phyloP scores from a whole-genome alignment of 768 basidiomycete genomes.

The Pilatotrama ljubarskyi region DNA sequence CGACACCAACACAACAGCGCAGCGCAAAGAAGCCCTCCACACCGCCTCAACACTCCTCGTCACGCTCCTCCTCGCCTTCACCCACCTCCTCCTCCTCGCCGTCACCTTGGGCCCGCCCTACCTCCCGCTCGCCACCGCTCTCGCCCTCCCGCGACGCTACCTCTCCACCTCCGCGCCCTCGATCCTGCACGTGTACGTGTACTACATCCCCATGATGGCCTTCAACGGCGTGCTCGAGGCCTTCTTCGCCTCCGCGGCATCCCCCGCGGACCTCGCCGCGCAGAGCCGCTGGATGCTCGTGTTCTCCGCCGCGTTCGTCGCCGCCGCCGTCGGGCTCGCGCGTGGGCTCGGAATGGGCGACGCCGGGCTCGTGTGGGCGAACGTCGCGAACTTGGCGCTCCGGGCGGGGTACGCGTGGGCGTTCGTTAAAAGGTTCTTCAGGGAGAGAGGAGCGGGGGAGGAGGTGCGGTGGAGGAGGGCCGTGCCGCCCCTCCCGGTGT shows the following conservation, averaged over 20 bases:
- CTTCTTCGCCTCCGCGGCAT: constrained; percentile 80
- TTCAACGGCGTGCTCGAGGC: constrained; percentile 92
- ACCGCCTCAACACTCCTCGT: constrained; percentile 51
- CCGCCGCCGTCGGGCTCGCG: constrained; percentile 49
- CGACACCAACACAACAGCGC: neutral
- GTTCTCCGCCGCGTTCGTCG: constrained; percentile 71
- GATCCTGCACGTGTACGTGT: constrained; percentile 79
- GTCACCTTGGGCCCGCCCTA: constrained; percentile 76
- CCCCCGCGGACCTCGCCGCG: constrained; percentile 58
- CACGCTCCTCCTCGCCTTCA: constrained; percentile 54
- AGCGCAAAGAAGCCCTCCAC: constrained; percentile 20
- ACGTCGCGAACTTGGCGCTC: constrained; percentile 63
- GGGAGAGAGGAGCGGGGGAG: constrained; percentile 10
- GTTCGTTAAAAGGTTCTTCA: constrained; percentile 54
- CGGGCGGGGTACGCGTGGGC: constrained; percentile 61
- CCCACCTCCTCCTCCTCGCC: constrained; percentile 73
- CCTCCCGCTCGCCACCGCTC: constrained; percentile 62
- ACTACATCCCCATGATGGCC: constrained; percentile 87
- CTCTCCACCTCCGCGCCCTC: constrained; percentile 74
- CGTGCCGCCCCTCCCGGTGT: constrained; percentile 28
- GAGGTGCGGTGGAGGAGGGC: constrained; percentile 24
- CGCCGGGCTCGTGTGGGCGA: constrained; percentile 72
- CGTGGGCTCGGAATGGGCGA: constrained; percentile 53
- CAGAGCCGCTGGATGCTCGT: constrained; percentile 86
- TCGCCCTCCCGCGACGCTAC: constrained; percentile 74